Percentiles rank a stretch among this genome's conserved stretches.
phyloP scores from a whole-genome alignment of 139 green algal genomes.

The Tetraselmis striata region DNA sequence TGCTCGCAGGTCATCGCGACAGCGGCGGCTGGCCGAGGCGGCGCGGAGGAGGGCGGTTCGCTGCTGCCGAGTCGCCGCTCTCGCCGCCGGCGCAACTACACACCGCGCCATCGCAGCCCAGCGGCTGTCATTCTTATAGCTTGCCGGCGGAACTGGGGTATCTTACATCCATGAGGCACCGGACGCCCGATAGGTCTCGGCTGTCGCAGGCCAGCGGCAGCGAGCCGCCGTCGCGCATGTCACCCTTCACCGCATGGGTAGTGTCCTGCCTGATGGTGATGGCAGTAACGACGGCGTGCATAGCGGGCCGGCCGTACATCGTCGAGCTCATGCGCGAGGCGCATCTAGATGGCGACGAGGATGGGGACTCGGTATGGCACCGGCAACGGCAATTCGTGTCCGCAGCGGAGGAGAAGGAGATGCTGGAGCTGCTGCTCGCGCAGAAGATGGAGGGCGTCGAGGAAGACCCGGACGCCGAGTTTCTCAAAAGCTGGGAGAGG shows the following conservation, averaged over 20 bases:
- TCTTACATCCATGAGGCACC: background rate
- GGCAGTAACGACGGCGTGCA: background rate
- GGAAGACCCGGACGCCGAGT: background rate
- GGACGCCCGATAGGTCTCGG: background rate
- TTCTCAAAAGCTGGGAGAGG: background rate
- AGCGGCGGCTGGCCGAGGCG: too few relatives aligned
- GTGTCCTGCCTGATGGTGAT: background rate
- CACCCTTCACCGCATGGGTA: background rate
- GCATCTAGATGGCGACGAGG: background rate
- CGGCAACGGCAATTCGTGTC: background rate
- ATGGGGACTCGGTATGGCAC: background rate
- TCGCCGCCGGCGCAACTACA: too few relatives aligned
- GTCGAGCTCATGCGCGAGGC: background rate
- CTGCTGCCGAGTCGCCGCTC: too few relatives aligned
- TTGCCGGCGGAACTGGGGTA: too few relatives aligned
- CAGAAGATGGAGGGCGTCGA: background rate
- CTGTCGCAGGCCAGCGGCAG: background rate
- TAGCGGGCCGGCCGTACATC: background rate
- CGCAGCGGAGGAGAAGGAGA: background rate
- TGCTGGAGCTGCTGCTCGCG: background rate
- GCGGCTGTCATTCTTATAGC: too few relatives aligned
- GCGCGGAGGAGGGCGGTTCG: too few relatives aligned
- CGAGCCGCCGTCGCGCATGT: background rate
- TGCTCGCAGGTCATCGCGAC: too few relatives aligned
- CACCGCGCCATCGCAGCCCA: too few relatives aligned